phyloP scores from a whole-genome alignment of 805 yeast genomes.

The Diddensiella santjacobensis region DNA sequence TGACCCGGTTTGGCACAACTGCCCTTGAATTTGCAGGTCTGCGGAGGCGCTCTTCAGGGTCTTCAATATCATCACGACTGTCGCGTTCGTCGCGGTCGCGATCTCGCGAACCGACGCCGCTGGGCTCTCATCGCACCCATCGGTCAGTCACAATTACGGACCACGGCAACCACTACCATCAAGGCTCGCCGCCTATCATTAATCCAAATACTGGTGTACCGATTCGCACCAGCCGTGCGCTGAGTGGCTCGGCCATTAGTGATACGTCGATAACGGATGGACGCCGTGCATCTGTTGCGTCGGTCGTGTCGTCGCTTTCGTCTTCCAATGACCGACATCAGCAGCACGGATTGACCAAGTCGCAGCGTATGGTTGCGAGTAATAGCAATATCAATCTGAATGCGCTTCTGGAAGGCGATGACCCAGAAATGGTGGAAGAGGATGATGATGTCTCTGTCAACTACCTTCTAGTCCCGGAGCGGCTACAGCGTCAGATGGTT shows the following conservation, averaged over 20 bases:
- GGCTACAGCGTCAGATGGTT: neutral
- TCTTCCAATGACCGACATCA: neutral
- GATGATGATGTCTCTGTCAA: conserved; percentile 6
- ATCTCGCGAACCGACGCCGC: conserved; percentile 12
- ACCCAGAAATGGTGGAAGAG: conserved; percentile 7
- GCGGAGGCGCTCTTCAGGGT: conserved; percentile 21
- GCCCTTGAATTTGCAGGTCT: conserved; percentile 32
- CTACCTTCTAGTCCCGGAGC: neutral
- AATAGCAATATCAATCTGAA: conserved; percentile 20
- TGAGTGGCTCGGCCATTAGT: conserved; percentile 1
- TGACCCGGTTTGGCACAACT: conserved; percentile 36
- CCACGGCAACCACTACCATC: too few species aligned
- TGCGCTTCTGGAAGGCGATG: conserved; percentile 18
- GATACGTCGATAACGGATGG: neutral
- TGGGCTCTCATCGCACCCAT: neutral
- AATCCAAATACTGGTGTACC: conserved; percentile 2
- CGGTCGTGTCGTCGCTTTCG: conserved; percentile 3
- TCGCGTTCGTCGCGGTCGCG: conserved; percentile 6
- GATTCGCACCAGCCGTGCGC: conserved; percentile 4
- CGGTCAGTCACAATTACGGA: neutral
- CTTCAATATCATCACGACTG: conserved; percentile 10
- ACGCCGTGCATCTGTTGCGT: conserved; percentile 2
- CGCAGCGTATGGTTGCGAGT: conserved; percentile 12
- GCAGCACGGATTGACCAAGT: neutral
- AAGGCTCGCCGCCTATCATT: neutral